Percentiles rank a stretch among this genome's conserved stretches.
Conservation (phyloP, 1,284 basidiomycete species). For the Boletellus dicymbophilus region DNA sequence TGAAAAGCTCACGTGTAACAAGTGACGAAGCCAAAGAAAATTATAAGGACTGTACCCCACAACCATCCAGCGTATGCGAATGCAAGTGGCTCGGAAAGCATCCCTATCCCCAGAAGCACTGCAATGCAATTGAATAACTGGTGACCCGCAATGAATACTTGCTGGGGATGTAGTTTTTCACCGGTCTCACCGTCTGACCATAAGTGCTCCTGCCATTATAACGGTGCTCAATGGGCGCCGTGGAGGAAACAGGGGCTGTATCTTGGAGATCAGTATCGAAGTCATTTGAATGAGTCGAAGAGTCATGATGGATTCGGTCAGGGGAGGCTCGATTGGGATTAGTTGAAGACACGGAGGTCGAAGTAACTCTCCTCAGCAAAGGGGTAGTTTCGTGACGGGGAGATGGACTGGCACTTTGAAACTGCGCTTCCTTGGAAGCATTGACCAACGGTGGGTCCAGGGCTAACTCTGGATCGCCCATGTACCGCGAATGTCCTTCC, state of each 20-base stretch:
- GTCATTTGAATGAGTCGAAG: background rate
- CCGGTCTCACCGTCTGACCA: constrained; percentile 72
- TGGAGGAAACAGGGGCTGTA: constrained; percentile 4
- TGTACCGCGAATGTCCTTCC: background rate
- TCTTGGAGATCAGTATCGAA: background rate
- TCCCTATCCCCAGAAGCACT: constrained; percentile 86
- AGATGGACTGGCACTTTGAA: too few relatives aligned
- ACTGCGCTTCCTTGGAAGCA: too few relatives aligned
- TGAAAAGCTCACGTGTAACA: constrained; percentile 78
- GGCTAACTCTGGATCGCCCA: background rate
- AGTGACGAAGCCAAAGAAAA: constrained; percentile 79
- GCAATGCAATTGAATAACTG: constrained; percentile 92
- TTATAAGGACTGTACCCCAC: constrained; percentile 70
- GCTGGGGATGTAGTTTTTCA: background rate
- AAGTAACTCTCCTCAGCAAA: constrained; percentile 43
- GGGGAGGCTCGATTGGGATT: constrained; percentile 2
- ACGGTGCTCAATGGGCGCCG: constrained; percentile 27
- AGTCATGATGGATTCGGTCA: background rate
- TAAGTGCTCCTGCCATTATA: constrained; percentile 70
- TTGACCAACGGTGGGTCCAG: too few relatives aligned
- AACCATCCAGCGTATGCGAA: constrained; percentile 90
- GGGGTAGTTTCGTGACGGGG: constrained; percentile 42
- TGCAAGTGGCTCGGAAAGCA: constrained; percentile 88
- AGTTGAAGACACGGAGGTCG: constrained; percentile 30
- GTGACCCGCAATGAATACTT: constrained; percentile 1